These are phyloP conservation scores for Lipomyces anomalus DNA, from an alignment of 805 yeast species.

Conservation along the genomic window DNA sequence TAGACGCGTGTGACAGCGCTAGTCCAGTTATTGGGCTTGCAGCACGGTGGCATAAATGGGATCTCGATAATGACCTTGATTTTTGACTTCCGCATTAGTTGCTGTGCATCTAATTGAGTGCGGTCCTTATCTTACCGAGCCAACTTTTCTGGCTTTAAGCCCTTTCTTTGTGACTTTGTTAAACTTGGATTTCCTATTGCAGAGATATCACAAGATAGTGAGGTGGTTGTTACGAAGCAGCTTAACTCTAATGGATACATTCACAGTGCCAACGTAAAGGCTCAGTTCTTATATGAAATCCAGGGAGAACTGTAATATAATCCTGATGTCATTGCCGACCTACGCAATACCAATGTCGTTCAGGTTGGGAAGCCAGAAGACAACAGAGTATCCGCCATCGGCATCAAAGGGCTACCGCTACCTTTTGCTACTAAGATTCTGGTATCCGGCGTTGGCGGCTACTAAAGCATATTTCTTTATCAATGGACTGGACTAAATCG, in stretches of 20 bases:
- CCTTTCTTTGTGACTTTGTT: slow-evolving; percentile 16
- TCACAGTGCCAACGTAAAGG: slow-evolving; percentile 18
- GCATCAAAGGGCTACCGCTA: slow-evolving; percentile 24
- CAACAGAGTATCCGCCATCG: slow-evolving; percentile 19
- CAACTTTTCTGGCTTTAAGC: slow-evolving; percentile 26
- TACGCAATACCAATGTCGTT: slow-evolving; percentile 12
- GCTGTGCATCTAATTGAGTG: slow-evolving; percentile 29
- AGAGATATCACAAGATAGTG: slow-evolving; percentile 24
- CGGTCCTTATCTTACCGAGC: slow-evolving; percentile 25
- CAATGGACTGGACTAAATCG: slow-evolving; percentile 19
- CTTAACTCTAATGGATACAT: slow-evolving; percentile 22
- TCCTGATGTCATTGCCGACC: slow-evolving; percentile 26
- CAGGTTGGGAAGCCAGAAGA: slow-evolving; percentile 5
- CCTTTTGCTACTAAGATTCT: slow-evolving; percentile 25
- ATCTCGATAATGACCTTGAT: slow-evolving; percentile 18
- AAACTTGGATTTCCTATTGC: slow-evolving; percentile 26
- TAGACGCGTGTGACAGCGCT: slow-evolving; percentile 27
- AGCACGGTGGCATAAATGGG: slow-evolving; percentile 28
- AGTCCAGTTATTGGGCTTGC: slow-evolving; percentile 26
- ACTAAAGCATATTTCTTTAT: slow-evolving; percentile 17
- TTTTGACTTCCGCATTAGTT: slow-evolving; percentile 25
- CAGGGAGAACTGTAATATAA: slow-evolving; percentile 29
- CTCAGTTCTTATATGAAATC: slow-evolving; percentile 28
- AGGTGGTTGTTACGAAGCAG: slow-evolving; percentile 26
- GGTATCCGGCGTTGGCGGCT: slow-evolving; percentile 21